Evolutionary conservation across 805 yeast species (phyloP), one percentile per base, ranked within the genome.

Genomic region (Clavispora carvajalis): DNA sequence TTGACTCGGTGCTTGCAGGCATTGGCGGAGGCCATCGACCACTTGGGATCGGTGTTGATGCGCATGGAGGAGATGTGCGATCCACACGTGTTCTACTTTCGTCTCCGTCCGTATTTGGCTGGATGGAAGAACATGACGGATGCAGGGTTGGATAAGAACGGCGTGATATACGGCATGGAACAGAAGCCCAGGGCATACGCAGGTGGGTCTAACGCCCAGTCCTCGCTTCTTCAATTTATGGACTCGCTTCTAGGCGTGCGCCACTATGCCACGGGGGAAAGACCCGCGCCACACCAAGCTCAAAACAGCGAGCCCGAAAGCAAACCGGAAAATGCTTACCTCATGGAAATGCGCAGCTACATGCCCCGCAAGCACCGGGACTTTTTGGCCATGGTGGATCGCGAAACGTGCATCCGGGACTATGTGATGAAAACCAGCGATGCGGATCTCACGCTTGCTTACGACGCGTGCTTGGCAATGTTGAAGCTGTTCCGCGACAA

Each of bases 171-270:
- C 57, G 95, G 95, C 19, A 69, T 74, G 39, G 88, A 81, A 54
- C 55, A 59, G 2, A 59, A 51, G 22, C 82, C 79, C 37, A 67
- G 82, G 51, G 36, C 57, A 1, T 82, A 75, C 58, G 73, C 95
- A 13, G 98, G 98, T 21, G 98, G 98, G 1, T 85, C 95, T 4
- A 90, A 90, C 58, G 97, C 96, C 0, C 98, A 90, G 62, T 80
- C 90, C 35, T 86, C 96, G 2, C 69, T 90, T 53, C 85, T 91
- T 47, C 97, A 90, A 63, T 82, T 88, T 19, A 68, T 90, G 46
- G 98, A 90, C 57, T 75, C 86, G 19, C 60, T 88, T 13, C 69
- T 90, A 30, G 79, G 79, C 36, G 84, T 90, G 12, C 80, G 80
- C 43, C 98, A 90, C 60, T 74, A 72, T 47, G 81, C 95, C 4